Base-by-base conservation (phyloP, 176 grass and related monocot genomes). In the Miscanthus lutarioriparius region DNA sequence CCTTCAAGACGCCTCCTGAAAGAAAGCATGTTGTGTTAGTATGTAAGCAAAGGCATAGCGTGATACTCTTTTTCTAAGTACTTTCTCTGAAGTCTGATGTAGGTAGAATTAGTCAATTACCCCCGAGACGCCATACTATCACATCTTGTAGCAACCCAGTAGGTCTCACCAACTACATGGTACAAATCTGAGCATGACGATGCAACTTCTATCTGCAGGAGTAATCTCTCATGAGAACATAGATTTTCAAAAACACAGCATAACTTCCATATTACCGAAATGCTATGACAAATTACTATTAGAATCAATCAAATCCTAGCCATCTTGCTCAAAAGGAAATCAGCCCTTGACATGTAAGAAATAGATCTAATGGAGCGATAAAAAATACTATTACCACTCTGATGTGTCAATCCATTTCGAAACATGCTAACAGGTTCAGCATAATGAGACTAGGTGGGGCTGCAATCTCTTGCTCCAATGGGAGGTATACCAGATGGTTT, bases 1-100 rank as follows among this genome's bases (percentile, higher is more conserved):
- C 96, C 93, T 89, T 99, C 96, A 88, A 99, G 96, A 49, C 83
- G 88, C 38, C 92, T 98, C 93, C 96, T 98, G 89, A 84, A 90
- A 95, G 86, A 87, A 33, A 10, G 33, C 78, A 92, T 53, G 58
- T 44, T 59, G 67, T 81, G 83, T 92, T 77, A 92, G 58, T 59
- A 71, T 16, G 47, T 82, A 79, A 71, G 64, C 37, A 73, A 32
- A 82, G 56, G 27, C n/a, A 65, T 75, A 70, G 59, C 45, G 41
- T 49, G 74, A 78, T 67, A 10, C 35, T 72, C 26, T 54, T 48
- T 26, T 19, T 30, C 54, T 2, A 76, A 64, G 40, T 66, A 75
- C 61, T 74, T 70, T 33, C 53, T 39, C 48, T 64, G 30, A 23
- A 85, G 39, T 71, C 48, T 81, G 32, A 12, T 33, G 48, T 40